Conservation (phyloP, 202 grass and related monocot genomes). For the Setaria italica region DNA sequence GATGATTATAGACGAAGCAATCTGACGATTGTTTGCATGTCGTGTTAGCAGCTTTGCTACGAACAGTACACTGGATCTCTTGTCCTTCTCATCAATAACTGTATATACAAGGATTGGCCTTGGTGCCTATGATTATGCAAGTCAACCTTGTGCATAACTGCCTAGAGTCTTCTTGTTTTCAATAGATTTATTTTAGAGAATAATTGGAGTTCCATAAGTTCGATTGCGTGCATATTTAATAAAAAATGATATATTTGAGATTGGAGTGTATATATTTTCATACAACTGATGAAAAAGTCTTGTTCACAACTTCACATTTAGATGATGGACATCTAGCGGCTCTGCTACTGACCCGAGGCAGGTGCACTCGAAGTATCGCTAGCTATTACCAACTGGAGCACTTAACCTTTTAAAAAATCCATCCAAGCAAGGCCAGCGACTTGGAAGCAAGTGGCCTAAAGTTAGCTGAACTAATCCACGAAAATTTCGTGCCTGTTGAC, state of each 20-base stretch:
- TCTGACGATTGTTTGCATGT: background rate
- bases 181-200: too few species aligned
- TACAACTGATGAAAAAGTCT: too few species aligned
- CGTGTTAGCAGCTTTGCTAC: background rate
- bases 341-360: background rate
- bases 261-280: too few species aligned
- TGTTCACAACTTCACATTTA: too few species aligned
- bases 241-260: too few species aligned
- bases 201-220: too few species aligned
- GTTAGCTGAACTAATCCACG: constrained; percentile 41
- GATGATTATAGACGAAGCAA: constrained; percentile 20
- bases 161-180: background rate
- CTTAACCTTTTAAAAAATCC: background rate
- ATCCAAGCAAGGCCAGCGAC: background rate
- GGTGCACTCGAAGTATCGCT: background rate
- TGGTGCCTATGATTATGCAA: background rate
- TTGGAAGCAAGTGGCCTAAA: constrained; percentile 25
- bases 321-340: background rate
- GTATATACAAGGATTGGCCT: background rate
- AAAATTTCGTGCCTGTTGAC: constrained; percentile 14
- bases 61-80: background rate
- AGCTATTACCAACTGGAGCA: background rate
- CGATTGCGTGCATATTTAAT: too few species aligned
- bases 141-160: background rate
- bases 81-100: background rate